Base-by-base conservation (phyloP, 116 monocot genomes). In the Iris pallida region DNA sequence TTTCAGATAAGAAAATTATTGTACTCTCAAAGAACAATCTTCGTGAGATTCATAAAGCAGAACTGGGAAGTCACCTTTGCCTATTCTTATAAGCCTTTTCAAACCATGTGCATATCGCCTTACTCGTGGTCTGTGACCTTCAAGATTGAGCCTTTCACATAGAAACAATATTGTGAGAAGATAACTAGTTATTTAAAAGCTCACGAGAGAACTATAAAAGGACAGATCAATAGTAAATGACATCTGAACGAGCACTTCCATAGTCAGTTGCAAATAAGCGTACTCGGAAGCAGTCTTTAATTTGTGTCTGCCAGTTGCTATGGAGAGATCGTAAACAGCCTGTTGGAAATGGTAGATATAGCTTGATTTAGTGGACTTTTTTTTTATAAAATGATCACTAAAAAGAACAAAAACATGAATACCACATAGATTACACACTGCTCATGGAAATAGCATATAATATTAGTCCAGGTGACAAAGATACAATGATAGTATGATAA, bases 71-170 rank as follows among this genome's bases (percentile, higher is more conserved):
- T 90, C 51, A 88, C 89, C 92, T 91, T 86, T 96, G 56, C 92
- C 92, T 57, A 89, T 91, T 77, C 71, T 80, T 72, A 89, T 77
- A 16, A 96, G 86, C 66, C 85, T 96, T 79, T 67, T 80, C 41
- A 94, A 74, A 49, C 81, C 94, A 75, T 83, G 79, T 18, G 95
- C 91, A 82, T 95, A 95, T 53, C 78, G 86, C 75, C 95, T 82
- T 48, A 96, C 87, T 49, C 89, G 73, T 16, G 70, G 88, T 58
- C 92, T 79, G 67, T 87, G 95, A 17, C 92, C 92, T 66, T 84
- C 95, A 78, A 96, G 80, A 75, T 96, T 87, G 59, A 96, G 73
- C 77, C 95, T 96, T 72, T 67, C 61, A 68, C 3, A 80, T 20
- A 66, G n/a, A 68, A 77, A 40, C 1, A 69, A 14, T 30, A 30